Evolutionary conservation across 208 protist genomes (phyloP), one percentile per base, ranked within the genome.

Genomic region (Trypanosoma mega): DNA sequence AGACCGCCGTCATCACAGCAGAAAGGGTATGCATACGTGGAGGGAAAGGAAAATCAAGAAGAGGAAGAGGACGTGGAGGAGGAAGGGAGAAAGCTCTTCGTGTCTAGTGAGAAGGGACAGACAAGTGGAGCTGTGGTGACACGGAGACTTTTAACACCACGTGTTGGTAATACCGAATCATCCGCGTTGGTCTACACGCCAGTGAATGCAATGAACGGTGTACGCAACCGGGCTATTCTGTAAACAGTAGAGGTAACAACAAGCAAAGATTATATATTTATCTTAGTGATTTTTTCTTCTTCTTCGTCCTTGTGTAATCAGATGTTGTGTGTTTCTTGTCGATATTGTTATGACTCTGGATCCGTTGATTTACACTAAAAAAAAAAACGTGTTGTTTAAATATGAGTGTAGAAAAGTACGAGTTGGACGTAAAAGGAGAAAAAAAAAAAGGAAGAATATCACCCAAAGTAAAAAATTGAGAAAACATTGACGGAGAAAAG

Each of bases 171-270:
- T n/a, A 31, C n/a, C 18, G 30, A 20, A 29, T 27, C 14, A 18
- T 31, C 45, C 14, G 49, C 14, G 2, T 45, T 51, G 30, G 2
- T 41, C 14, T 29, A 20, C 16, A 43, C 44, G 9, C 44, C 56
- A 41, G 44, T 39, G 8, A 39, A 30, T 16, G n/a, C 18, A n/a
- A 52, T 31, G 8, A 26, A 45, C 36, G 33, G n/a, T 21, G 39
- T 24, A 27, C 41, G 30, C 33, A 62, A 41, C n/a, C 56, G 44
- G n/a, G 56, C 44, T 14, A 62, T 62, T 62, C 21, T 52, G n/a
- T 52, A 12, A 60, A 47, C 11, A 11, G 18, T 4, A 26, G n/a
- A n/a, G n/a, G n/a, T n/a, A n/a, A n/a, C n/a, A n/a, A n/a, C n/a
- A n/a, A n/a, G n/a, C n/a, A n/a, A n/a, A n/a, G n/a, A n/a, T n/a